Conservation (phyloP, 495 filamentous ascomycete genomes). For the Pseudoneurospora amorphoporcata region DNA sequence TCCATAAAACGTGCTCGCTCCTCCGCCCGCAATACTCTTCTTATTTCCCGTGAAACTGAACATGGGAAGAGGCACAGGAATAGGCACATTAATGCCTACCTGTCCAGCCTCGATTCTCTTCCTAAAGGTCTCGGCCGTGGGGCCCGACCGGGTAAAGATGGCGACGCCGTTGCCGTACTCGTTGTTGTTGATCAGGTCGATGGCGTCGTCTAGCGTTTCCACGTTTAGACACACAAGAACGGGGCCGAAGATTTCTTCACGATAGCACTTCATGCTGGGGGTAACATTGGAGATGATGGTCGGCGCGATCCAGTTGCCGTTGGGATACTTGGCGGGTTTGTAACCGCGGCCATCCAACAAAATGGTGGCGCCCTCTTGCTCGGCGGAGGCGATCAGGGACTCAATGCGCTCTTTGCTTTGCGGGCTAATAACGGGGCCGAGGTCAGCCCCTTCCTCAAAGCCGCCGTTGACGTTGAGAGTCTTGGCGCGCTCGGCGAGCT, state of each 20-base stretch:
- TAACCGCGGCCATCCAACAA: slow-evolving; percentile 86
- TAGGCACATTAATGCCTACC: slow-evolving; percentile 75
- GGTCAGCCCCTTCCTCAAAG: slow-evolving; percentile 87
- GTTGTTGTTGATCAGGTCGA: slow-evolving; percentile 55
- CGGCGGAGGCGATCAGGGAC: slow-evolving; percentile 74
- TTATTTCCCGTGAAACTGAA: slow-evolving; percentile 98
- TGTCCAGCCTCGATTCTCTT: slow-evolving; percentile 64
- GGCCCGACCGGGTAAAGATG: slow-evolving; percentile 52
- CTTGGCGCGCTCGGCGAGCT: slow-evolving; percentile 87
- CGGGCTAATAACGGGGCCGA: slow-evolving; percentile 95
- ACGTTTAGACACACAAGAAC: slow-evolving; percentile 81
- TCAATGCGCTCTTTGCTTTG: slow-evolving; percentile 88
- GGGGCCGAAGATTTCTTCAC: slow-evolving; percentile 93
- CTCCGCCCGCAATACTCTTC: slow-evolving; percentile 86
- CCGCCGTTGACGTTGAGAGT: slow-evolving; percentile 83
- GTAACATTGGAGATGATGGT: slow-evolving; percentile 94
- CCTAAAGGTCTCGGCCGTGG: slow-evolving; percentile 51
- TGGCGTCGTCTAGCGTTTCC: slow-evolving; percentile 69
- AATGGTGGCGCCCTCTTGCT: slow-evolving; percentile 89
- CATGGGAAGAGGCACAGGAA: slow-evolving; percentile 83
- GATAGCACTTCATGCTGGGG: slow-evolving; percentile 87
- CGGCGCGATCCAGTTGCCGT: slow-evolving; percentile 92
- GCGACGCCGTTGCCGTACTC: slow-evolving; percentile 59
- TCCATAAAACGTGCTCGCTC: slow-evolving; percentile 92
- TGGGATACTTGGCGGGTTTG: slow-evolving; percentile 85